Base-by-base conservation (phyloP, 2,329 filamentous ascomycete species). In the Neopestalotiopsis rosae region DNA sequence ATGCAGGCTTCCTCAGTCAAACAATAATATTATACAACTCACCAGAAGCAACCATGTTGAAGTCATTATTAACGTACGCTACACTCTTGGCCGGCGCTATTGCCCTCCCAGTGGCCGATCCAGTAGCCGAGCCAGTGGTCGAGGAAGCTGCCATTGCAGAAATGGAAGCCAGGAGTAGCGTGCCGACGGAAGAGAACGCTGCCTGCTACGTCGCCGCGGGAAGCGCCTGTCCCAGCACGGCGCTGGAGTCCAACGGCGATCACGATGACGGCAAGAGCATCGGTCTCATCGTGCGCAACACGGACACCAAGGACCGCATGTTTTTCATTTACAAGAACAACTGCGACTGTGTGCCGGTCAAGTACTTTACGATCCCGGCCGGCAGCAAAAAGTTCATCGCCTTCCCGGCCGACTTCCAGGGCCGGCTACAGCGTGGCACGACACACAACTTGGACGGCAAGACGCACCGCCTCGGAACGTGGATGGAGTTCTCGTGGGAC, bases 321-420 rank as follows among this genome's bases (percentile, higher is more conserved):
- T 75, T 75, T 66, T 75, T 73, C 68, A 30, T 74, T 61, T 76
- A 75, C 70, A 72, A 76, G 64, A 77, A 77, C 69, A 71, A 63
- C 59, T 77, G 75, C 68, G 76, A 77, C 66, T 65, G 52, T 10
- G 66, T 75, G 3, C 74, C 75, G 0, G 74, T 72, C 69, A 76
- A 77, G 70, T 74, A 77, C 68, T 72, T 77, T 45, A 75, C 73
- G 73, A 68, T 77, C 14, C 68, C 65, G 13, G 66, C 71, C 1
- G 69, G 70, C 38, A 57, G 69, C 13, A 76, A 73, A 5, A 62
- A 70, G 28, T 76, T 77, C 52, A 67, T 77, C 4, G 73, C 73
- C 5, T 71, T 77, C 38, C 75, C 75, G 2, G 70, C 69, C 52
- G 66, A 64, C 30, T 77, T 74, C 59, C 71, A 75, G 67, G 76